phyloP scores from a whole-genome alignment of 2,329 filamentous ascomycete species.

The Fusarium subglutinans region DNA sequence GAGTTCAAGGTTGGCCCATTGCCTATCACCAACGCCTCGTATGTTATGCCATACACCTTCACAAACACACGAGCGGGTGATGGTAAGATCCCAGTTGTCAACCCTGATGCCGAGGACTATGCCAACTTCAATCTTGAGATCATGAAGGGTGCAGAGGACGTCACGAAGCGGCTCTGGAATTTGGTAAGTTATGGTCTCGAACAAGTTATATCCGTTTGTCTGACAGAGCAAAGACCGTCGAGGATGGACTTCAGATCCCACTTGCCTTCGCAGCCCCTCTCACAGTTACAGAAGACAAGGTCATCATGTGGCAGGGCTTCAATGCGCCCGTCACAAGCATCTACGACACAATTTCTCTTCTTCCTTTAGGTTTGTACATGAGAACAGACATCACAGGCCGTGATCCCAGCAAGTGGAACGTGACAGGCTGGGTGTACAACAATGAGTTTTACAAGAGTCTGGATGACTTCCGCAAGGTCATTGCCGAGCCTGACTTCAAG shows the following conservation, averaged over 20 bases:
- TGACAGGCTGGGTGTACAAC: conserved; percentile 1
- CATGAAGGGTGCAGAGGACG: conserved; percentile 1
- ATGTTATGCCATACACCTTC: not conserved
- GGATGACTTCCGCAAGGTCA: not conserved
- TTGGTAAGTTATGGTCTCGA: not conserved
- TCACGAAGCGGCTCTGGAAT: not conserved
- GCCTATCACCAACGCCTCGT: not conserved
- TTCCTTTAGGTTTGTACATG: not conserved
- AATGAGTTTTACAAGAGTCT: not conserved
- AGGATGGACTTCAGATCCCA: not conserved
- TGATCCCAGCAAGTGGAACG: not conserved
- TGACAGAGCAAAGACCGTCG: not conserved
- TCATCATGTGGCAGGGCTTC: conserved; percentile 7
- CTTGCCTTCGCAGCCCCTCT: not conserved
- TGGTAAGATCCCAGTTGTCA: not conserved
- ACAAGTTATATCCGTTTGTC: too few relatives aligned
- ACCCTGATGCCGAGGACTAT: not conserved
- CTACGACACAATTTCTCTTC: not conserved
- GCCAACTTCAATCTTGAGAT: not conserved
- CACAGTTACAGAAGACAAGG: not conserved
- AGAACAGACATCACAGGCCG: not conserved
- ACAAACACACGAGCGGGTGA: not conserved
- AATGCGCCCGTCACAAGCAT: not conserved
- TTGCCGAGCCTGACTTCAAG: not conserved
- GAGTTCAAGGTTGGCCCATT: not conserved